Conservation (phyloP, 1,139 yeast genomes). For the Saccharomyces hybrid region DNA sequence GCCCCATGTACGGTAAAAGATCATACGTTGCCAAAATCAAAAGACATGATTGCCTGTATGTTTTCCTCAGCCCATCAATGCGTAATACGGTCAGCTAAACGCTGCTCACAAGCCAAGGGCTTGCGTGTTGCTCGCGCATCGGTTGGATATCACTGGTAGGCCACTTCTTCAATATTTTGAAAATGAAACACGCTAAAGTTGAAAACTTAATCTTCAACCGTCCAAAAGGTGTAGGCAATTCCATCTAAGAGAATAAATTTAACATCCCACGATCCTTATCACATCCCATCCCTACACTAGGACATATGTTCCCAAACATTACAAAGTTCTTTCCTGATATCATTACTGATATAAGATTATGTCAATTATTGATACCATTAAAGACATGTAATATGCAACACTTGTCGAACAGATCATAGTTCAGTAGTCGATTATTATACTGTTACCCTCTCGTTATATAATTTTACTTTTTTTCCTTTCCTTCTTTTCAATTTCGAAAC, state of each 20-base stretch:
- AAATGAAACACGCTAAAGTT: not conserved
- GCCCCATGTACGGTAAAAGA: not conserved
- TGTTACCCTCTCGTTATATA: not conserved
- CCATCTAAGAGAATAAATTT: not conserved
- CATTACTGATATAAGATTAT: not conserved
- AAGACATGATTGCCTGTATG: not conserved
- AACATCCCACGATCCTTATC: not conserved
- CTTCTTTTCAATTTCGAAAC: not conserved
- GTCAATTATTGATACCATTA: not conserved
- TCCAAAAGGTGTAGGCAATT: not conserved
- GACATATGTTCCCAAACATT: not conserved
- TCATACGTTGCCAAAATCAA: not conserved
- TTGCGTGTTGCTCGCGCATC: not conserved
- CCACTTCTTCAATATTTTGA: not conserved
- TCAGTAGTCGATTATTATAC: not conserved
- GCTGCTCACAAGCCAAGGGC: not conserved
- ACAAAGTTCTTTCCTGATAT: not conserved
- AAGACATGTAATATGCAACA: not conserved
- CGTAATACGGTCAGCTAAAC: not conserved
- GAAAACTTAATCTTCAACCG: not conserved
- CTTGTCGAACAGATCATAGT: not conserved
- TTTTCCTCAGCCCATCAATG: not conserved
- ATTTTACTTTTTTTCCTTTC: not conserved
- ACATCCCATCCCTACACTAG: not conserved
- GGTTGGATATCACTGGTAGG: not conserved